Evolutionary conservation across 2,329 filamentous ascomycete genomes (phyloP), one percentile per base, ranked within the genome.

Genomic region (Calonectria ilicicola): DNA sequence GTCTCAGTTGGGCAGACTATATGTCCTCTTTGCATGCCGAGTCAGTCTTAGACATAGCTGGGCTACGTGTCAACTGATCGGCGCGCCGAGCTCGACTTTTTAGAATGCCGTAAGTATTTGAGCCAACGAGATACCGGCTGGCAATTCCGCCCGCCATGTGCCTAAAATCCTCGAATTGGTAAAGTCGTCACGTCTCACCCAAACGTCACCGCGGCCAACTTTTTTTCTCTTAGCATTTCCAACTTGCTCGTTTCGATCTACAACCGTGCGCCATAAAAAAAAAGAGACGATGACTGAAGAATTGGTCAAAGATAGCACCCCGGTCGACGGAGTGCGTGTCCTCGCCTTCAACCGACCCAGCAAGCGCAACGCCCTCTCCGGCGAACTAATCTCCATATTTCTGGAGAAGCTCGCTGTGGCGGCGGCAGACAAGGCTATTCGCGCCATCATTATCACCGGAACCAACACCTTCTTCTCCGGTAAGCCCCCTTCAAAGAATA

Each of bases 351-450:
- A 90, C 81, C 85, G 89, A 6, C 90, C 88, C 2, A 83, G 85
- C 35, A 91, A 91, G 77, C 85, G 88, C 74, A 91, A 92, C 83
- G 89, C 90, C 26, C 86, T 91, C 75, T 90, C 89, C 2, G 83
- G 85, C 68, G 80, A 80, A 58, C 86, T 90, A 84, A 87, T 89
- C 75, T 78, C 81, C 74, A 84, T 89, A 49, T 80, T 89, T 21
- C 79, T 85, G 26, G 77, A 77, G 71, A 58, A 77, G 58, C 77
- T 82, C 26, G 72, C 51, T 64, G 74, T 63, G 47, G 80, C 74
- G 29, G 77, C 77, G 58, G 76, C 46, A 26, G 79, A 81, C 46
- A 56, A 78, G 58, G 73, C 62, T 72, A 79, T 85, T 51, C 80
- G 84, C 60, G 84, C 78, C 27, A 81, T 86, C n/a, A 78, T 86